Conservation (phyloP, 352 stramenopile genomes). For the Phytopythium montanum region DNA sequence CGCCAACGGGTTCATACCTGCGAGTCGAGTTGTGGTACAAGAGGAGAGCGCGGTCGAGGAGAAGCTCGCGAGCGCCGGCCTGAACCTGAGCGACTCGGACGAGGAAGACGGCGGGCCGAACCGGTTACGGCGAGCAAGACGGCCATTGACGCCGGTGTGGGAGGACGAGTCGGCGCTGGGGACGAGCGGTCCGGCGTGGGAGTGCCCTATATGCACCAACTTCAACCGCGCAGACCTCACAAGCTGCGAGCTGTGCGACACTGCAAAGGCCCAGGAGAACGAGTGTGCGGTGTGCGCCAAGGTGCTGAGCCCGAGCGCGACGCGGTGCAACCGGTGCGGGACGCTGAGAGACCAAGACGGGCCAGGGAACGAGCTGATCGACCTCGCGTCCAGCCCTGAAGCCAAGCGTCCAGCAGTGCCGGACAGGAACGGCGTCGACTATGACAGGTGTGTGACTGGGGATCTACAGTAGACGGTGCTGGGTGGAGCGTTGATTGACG, state of each 20-base stretch:
- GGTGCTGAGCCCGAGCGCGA: not conserved
- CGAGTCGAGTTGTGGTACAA: constrained; percentile 17
- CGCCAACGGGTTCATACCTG: constrained; percentile 16
- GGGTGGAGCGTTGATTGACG: not conserved
- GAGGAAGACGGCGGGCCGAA: constrained; percentile 21
- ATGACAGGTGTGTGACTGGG: constrained; percentile 4
- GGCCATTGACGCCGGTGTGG: not conserved
- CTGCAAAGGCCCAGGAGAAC: constrained; percentile 8
- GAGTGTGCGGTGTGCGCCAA: constrained; percentile 5
- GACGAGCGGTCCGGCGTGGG: constrained; percentile 4
- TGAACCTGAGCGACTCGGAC: constrained; percentile 54
- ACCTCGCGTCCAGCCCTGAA: constrained; percentile 32
- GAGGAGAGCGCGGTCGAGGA: constrained; percentile 25
- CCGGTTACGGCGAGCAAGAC: constrained; percentile 2
- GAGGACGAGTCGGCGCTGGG: not conserved
- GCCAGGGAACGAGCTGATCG: constrained; percentile 16
- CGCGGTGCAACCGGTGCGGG: not conserved
- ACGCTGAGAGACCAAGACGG: not conserved
- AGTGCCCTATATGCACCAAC: constrained; percentile 60
- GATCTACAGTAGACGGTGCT: not conserved
- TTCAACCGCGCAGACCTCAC: constrained; percentile 30
- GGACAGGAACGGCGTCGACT: constrained; percentile 2
- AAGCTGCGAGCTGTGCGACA: constrained; percentile 55
- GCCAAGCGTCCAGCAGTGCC: not conserved
- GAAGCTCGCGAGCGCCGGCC: constrained; percentile 41